Evolutionary conservation across 306 rosid species (phyloP), one percentile per base, ranked within the genome.

Genomic region (Boehmeria nivea): DNA sequence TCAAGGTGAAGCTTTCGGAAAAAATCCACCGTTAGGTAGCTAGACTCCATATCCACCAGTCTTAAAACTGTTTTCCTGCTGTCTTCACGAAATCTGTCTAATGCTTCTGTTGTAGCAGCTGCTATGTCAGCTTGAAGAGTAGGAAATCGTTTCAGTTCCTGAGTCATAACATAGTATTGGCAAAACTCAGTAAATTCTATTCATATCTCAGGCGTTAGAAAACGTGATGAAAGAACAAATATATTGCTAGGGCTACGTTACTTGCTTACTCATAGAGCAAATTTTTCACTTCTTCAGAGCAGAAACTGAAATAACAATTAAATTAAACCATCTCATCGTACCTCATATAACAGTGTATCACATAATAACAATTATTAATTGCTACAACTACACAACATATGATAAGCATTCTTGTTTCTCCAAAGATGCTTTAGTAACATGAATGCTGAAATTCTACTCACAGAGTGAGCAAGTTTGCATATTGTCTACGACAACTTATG

Each of bases 91-190:
- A 91, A 91, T 72, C 68, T 85, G 72, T 91, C 99, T 74, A 91
- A 55, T 6, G 99, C 76, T 39, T 91, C 99, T 19, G 72, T 87
- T 48, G 94, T 80, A 45, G 99, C 89, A 8, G 89, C 77, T 62
- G 99, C 86, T 62, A 91, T 81, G 71, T 91, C 96, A 69, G 76
- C 69, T 49, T 47, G 51, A 71, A 91, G 99, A 17, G 95, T 87
- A 15, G 99, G 99, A 67, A 93, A 93, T 81, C 99, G 82, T 68
- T 69, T 87, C 60, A 93, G 71, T 81, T 93, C 99, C 99, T 93
- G 73, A 68, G 17, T 31, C 72, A 65, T 44, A 57, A 65, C 55
- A 50, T 37, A 58, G 43, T 34, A 25, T 31, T 22, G 14, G 56
- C 51, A 48, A 12, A 14, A 27, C 13, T 1, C n/a, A 42, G 46